Percentiles rank a stretch among this genome's conserved stretches.
phyloP scores from a whole-genome alignment of 2,329 filamentous ascomycete genomes.

The Harringtonia lauricola region DNA sequence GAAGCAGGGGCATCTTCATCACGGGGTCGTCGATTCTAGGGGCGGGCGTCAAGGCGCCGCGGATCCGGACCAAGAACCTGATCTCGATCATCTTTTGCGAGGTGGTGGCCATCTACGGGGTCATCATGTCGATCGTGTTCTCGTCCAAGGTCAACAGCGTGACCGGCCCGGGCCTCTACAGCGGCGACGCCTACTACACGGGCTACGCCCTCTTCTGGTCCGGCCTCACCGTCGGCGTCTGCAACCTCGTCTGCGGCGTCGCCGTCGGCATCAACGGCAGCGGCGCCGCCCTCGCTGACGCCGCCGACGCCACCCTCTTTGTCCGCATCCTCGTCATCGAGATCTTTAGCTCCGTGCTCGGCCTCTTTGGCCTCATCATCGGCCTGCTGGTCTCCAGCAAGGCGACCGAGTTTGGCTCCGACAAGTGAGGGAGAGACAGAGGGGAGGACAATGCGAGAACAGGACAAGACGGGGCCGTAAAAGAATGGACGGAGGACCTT shows the following conservation, averaged over 20 bases:
- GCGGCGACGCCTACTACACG: constrained; percentile 78
- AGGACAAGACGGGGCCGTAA: no score
- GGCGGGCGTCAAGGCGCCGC: constrained; percentile 88
- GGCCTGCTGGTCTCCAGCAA: constrained; percentile 81
- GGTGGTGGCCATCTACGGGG: constrained; percentile 98
- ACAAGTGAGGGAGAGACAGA: not conserved
- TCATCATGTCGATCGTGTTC: constrained; percentile 99
- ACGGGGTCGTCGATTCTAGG: constrained; percentile 96
- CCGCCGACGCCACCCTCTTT: constrained; percentile 87
- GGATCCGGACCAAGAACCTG: constrained; percentile 98
- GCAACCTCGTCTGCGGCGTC: constrained; percentile 92
- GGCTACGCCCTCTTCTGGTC: constrained; percentile 95
- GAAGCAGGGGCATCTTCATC: constrained; percentile 87
- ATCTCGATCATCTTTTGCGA: constrained; percentile 99
- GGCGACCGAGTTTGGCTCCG: constrained; percentile 58
- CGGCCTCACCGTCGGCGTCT: constrained; percentile 85
- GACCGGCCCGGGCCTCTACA: constrained; percentile 53
- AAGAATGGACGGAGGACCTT: no score
- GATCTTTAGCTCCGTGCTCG: constrained; percentile 96
- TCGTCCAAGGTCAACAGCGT: constrained; percentile 72
- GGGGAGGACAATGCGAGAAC: not conserved
- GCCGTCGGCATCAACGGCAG: constrained; percentile 97
- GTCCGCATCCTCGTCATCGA: constrained; percentile 98
- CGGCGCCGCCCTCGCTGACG: constrained; percentile 90
- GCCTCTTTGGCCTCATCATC: constrained; percentile 91